Percentiles rank a stretch among this genome's conserved stretches.
These are phyloP conservation scores for Lepidopterella palustris DNA, from an alignment of 495 filamentous ascomycete species.

Conservation along the genomic window DNA sequence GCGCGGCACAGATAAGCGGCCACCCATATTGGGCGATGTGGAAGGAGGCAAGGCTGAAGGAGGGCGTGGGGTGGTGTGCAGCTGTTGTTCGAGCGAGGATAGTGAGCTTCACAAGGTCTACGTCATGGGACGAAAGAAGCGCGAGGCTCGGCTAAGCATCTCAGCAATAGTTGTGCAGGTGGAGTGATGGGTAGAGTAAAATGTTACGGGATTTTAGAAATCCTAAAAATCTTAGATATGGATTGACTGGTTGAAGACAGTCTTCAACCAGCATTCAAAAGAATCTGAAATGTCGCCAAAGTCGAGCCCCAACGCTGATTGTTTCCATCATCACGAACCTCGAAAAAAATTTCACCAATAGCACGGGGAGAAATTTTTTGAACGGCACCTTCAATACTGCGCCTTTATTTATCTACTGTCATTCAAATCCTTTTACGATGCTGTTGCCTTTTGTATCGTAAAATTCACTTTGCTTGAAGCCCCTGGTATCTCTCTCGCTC, in stretches of 20 bases:
- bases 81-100: not conserved
- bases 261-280: no score
- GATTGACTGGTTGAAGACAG: no score
- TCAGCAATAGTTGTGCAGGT: not conserved
- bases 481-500: not conserved
- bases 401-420: not conserved
- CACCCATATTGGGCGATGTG: constrained; percentile 28
- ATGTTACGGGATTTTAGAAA: no score
- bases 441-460: not conserved
- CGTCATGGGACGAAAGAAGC: not conserved
- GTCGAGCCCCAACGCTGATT: not conserved
- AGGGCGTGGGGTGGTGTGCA: not conserved
- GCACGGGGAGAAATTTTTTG: no score
- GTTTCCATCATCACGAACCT: not conserved
- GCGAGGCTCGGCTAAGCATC: not conserved
- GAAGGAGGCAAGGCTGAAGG: not conserved
- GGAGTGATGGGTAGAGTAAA: no score
- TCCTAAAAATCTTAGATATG: no score
- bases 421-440: no score
- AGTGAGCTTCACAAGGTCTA: not conserved
- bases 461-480: not conserved
- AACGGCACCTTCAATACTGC: no score
- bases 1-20: constrained; percentile 30
- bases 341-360: not conserved
- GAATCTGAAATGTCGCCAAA: no score